Base-by-base conservation (phyloP, 805 yeast genomes). In the Yamadazyma philogaea region DNA sequence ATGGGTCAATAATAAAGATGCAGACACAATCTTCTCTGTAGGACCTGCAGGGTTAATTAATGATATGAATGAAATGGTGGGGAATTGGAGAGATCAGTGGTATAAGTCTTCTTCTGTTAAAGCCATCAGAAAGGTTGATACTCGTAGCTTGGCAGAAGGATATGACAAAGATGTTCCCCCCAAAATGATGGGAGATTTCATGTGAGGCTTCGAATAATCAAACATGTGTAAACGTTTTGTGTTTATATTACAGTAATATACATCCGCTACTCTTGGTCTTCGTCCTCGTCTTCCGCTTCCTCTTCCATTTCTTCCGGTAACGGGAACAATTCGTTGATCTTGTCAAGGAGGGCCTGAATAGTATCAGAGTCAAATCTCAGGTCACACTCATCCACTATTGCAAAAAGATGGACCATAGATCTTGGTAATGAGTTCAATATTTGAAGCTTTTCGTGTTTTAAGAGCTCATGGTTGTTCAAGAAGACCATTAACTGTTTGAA, bases 351-450 rank as follows among this genome's bases (percentile, higher is more conserved):
- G 3, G 68, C 66, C 35, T 79, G 76, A 37, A 86, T 72, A 46
- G 81, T 74, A 1, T 78, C 84, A 45, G 85, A 87, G n/a, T 68
- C 64, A 53, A 89, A 84, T 52, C 99, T 72, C 47, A 79, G 81
- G 52, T 91, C 99, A 61, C 96, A 91, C 57, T 93, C 98, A 57
- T 91, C 99, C 1, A 91, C 80, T 21, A 91, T 66, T 0, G 93
- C 74, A 58, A 81, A 88, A 39, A 91, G 69, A 28, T 79, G 82
- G 10, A 90, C 96, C 71, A 87, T 66, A 4, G 87, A 78, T 35
- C 82, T 70, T 1, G 99, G 99, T 21, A 87, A 72, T 6, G 81
- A 70, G 59, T 91, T 90, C 43, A 90, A 75, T 30, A 91, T 78
- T 63, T 91, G 96, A 31, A 91, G 67, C 50, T 82, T 79, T 56